Base-by-base conservation (phyloP, 208 protist species). In the Tritrichomonas musculus region DNA sequence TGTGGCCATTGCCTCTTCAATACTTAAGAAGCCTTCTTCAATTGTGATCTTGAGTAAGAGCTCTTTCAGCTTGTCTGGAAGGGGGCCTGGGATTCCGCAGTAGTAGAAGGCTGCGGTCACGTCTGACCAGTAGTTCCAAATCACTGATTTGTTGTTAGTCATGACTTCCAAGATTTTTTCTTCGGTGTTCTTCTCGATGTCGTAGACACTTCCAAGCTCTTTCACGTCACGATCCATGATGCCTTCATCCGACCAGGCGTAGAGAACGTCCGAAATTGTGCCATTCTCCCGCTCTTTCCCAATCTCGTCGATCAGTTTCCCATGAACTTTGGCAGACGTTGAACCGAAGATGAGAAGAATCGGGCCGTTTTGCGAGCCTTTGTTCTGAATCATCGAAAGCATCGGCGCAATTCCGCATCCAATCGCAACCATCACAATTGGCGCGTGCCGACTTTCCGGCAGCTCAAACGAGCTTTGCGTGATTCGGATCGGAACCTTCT, bases 321-420 rank as follows among this genome's bases (percentile, higher is more conserved):
- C n/a, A n/a, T n/a, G n/a, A n/a, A n/a, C n/a, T n/a, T n/a, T n/a
- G n/a, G n/a, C n/a, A n/a, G n/a, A n/a, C n/a, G n/a, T n/a, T n/a
- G n/a, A n/a, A n/a, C n/a, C n/a, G n/a, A n/a, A n/a, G n/a, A n/a
- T n/a, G n/a, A n/a, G n/a, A n/a, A n/a, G n/a, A n/a, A n/a, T n/a
- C 1, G n/a, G 1, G 4, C 41, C 41, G 14, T 36, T 8, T 1
- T 53, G 13, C 20, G 14, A 33, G 3, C 50, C 73, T 82, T 41
- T 82, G 20, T 82, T 33, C 41, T 47, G 30, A 5, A 82, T n/a
- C 1, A 82, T n/a, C 20, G 73, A 82, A 50, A 82, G 41, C 73
- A 82, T 82, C 30, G 73, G 73, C 13, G 73, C 73, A n/a, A 82
- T 36, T 33, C 73, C 73, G 20, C 73, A 82, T 53, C 73, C 73